A percentile compares a stretch with the other conserved stretches of the same genome.
phyloP scores from a whole-genome alignment of 176 grass and related monocot genomes.

The Urochloa ruziziensis region DNA sequence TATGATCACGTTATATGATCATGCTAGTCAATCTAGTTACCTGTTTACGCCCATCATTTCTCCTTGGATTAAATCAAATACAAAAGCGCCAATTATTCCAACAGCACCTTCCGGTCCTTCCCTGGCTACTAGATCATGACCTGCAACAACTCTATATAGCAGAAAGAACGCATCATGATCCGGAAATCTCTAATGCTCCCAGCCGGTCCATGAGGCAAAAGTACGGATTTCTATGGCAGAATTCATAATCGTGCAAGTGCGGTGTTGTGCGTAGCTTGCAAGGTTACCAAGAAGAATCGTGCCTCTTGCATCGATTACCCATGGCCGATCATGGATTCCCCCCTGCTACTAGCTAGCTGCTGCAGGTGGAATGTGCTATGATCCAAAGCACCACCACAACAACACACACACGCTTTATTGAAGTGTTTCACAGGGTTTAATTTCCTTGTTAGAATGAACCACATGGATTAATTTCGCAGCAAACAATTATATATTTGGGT shows the following conservation, averaged over 20 bases:
- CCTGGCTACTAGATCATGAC: not conserved
- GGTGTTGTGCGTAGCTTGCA: conserved; percentile 8
- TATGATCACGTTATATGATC: no score
- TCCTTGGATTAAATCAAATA: not conserved
- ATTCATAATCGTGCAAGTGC: not conserved
- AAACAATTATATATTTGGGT: not conserved
- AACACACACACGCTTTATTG: not conserved
- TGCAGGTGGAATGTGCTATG: not conserved
- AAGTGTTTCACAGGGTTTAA: no score
- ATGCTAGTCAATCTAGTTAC: no score
- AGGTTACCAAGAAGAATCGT: not conserved
- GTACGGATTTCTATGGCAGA: not conserved
- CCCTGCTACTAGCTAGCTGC: not conserved
- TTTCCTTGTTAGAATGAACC: not conserved
- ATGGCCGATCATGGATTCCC: not conserved
- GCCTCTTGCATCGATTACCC: not conserved
- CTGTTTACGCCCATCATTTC: no score
- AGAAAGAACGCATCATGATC: not conserved
- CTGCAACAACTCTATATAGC: no score
- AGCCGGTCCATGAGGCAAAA: not conserved
- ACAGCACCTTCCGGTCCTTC: not conserved
- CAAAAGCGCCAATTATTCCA: not conserved
- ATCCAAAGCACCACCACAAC: not conserved
- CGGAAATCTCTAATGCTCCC: not conserved
- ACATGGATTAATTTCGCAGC: not conserved